Evolutionary conservation across 2,329 filamentous ascomycete species (phyloP).

Genomic region (Colletotrichum destructivum): DNA sequence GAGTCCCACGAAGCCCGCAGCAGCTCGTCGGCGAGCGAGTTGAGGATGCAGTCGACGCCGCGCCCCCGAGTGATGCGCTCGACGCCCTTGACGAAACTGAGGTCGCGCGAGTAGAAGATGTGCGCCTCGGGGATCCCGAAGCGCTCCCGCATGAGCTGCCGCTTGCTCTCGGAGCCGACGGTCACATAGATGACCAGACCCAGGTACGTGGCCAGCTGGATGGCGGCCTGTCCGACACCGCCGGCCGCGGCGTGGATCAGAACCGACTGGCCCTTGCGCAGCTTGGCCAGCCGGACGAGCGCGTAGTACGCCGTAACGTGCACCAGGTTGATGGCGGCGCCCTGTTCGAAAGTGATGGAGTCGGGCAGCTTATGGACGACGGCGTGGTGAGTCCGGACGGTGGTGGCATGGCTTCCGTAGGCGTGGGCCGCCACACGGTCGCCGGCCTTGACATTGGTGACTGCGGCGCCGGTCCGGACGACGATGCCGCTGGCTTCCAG

Average conservation of each 20-base stretch:
- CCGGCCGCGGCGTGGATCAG: slow-evolving; percentile 50
- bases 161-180: slow-evolving; percentile 51
- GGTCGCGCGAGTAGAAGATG: slow-evolving; percentile 51
- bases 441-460: slow-evolving; percentile 19
- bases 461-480: slow-evolving; percentile 41
- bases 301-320: slow-evolving; percentile 52
- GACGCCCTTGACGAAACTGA: slow-evolving; percentile 48
- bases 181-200: slow-evolving; percentile 54
- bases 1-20: slow-evolving; percentile 54
- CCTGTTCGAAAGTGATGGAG: slow-evolving; percentile 52
- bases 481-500: slow-evolving; percentile 49
- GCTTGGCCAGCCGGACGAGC: slow-evolving; percentile 49
- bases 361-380: slow-evolving; percentile 52
- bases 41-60: slow-evolving; percentile 53
- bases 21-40: slow-evolving; percentile 54
- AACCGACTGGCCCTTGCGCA: slow-evolving; percentile 46
- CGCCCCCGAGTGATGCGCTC: slow-evolving; percentile 44
- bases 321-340: slow-evolving; percentile 49
- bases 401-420: background rate
- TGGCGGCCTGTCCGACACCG: slow-evolving; percentile 48
- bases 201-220: slow-evolving; percentile 47
- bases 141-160: slow-evolving; percentile 44
- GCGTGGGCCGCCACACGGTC: slow-evolving; percentile 41
- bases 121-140: slow-evolving; percentile 47
- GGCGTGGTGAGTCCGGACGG: slow-evolving; percentile 7